Evolutionary conservation across 208 protist species (phyloP).

Genomic region (Wallacemonas sp.): DNA sequence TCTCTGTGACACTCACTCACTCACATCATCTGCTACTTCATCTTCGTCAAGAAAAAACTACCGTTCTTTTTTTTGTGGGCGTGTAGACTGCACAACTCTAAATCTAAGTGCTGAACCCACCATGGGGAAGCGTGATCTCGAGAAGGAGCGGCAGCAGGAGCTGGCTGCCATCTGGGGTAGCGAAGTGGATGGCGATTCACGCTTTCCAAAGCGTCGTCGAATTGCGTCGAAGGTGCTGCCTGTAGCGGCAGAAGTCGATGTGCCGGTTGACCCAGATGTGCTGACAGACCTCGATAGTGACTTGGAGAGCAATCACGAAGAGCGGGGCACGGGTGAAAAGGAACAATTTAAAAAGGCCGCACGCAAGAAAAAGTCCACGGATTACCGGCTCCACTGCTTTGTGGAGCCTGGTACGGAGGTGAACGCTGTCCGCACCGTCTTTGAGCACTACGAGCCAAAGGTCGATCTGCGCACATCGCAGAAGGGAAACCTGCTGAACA

Average conservation of each 20-base stretch:
- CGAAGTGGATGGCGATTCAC: conserved; percentile 66
- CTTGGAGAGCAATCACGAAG: conserved; percentile 27
- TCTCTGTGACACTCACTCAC: too few species aligned
- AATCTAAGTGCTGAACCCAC: too few species aligned
- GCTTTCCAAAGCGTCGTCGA: conserved; percentile 69
- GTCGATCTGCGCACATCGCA: conserved; percentile 76
- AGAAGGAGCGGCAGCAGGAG: conserved; percentile 84
- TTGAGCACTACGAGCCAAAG: conserved; percentile 86
- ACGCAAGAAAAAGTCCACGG: conserved; percentile 30
- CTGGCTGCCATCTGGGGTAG: conserved; percentile 86
- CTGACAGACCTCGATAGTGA: conserved; percentile 46
- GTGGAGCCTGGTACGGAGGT: conserved; percentile 85
- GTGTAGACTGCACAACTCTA: too few species aligned
- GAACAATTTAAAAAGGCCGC: conserved; percentile 35
- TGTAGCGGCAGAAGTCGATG: conserved; percentile 27
- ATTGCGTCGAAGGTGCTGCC: conserved; percentile 27
- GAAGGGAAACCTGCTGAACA: conserved; percentile 88
- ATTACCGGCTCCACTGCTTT: conserved; percentile 88
- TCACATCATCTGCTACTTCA: too few species aligned
- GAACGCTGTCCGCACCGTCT: conserved; percentile 80
- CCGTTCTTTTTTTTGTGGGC: too few species aligned
- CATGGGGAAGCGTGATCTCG: conserved; percentile 80
- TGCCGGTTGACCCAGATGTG: conserved; percentile 34
- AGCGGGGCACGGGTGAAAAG: conserved; percentile 17
- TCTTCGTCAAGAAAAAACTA: too few species aligned